Evolutionary conservation across 2,329 filamentous ascomycete species (phyloP), one percentile per base, ranked within the genome.

Genomic region (Claviceps maximensis): DNA sequence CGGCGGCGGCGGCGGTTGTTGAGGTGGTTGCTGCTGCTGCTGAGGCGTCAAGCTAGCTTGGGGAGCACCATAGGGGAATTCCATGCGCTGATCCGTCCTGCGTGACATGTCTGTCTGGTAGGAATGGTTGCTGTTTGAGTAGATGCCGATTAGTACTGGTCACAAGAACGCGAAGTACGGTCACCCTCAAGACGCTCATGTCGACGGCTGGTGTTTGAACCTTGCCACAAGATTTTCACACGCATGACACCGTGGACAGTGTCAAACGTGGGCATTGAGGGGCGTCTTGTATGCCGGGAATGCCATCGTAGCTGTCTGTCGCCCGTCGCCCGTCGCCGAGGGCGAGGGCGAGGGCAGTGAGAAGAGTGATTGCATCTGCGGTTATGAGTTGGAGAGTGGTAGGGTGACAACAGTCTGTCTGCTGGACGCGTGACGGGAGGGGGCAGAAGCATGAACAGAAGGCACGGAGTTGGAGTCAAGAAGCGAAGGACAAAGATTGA

Each of bases 51-150:
- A 68, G 58, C 67, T 68, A 49, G 68, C 66, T 58, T 71, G 69
- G 48, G 68, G 62, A 45, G 63, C 61, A 56, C 65, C 67, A 51
- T 72, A 73, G 47, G 68, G 65, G 54, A 72, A 73, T 21, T 72
- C 69, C 60, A 71, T 70, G 53, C 69, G 68, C 57, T 55, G 54
- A 10, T 73, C 70, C 59, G 67, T 67, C 53, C 71, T 69, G 56
- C 69, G 69, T 58, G 65, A 69, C 74, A 79, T 74, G 57, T 78
- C 74, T 59, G 69, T 64, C 64, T 74, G 74, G 60, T 78, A 78
- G 52, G 71, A 64, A 61, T 79, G 74, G 55, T 69, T 68, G 60
- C 68, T 70, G 55, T 61, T 55, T 58, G 54, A 56, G 54, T 44
- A 33, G 51, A 33, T 53, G 56, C 53, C 54, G 58, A 59, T 68